Evolutionary conservation across 2,329 filamentous ascomycete genomes (phyloP).

Genomic region (Apiospora pterosperma): DNA sequence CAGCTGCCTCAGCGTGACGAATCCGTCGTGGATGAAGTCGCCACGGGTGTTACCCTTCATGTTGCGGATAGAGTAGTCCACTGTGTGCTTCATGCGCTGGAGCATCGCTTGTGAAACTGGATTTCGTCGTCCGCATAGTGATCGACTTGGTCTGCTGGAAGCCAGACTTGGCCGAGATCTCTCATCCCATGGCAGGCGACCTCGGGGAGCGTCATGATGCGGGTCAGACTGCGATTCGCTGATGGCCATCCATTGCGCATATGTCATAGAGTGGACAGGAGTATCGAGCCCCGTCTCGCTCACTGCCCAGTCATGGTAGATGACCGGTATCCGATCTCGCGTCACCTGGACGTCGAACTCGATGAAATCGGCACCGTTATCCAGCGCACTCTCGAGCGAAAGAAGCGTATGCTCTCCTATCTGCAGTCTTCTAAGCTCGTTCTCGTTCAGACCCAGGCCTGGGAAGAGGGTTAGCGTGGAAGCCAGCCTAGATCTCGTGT

Average conservation of each 20-base stretch:
- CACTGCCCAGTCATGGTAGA: slow-evolving; percentile 39
- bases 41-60: slow-evolving; percentile 37
- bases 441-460: slow-evolving; percentile 4
- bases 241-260: slow-evolving; percentile 33
- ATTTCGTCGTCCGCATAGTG: slow-evolving; percentile 5
- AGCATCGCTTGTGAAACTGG: slow-evolving; percentile 16
- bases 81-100: slow-evolving; percentile 33
- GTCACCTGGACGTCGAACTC: slow-evolving; percentile 41
- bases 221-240: slow-evolving; percentile 21
- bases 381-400: neutral
- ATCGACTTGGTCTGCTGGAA: neutral
- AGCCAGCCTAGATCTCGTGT: neutral
- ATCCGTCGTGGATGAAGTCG: slow-evolving; percentile 32
- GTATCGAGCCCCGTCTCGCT: slow-evolving; percentile 39
- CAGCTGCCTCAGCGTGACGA: slow-evolving; percentile 35
- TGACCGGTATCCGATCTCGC: slow-evolving; percentile 34
- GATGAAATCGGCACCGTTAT: slow-evolving; percentile 3
- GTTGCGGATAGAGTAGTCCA: slow-evolving; percentile 34
- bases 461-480: neutral
- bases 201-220: neutral
- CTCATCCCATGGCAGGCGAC: slow-evolving; percentile 3
- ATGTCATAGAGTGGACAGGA: slow-evolving; percentile 34
- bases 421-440: slow-evolving; percentile 1
- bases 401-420: slow-evolving; percentile 4
- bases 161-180: neutral